Evolutionary conservation across 148 eudicot genomes (phyloP), one percentile per base, ranked within the genome.

Genomic region (Agrostemma githago): DNA sequence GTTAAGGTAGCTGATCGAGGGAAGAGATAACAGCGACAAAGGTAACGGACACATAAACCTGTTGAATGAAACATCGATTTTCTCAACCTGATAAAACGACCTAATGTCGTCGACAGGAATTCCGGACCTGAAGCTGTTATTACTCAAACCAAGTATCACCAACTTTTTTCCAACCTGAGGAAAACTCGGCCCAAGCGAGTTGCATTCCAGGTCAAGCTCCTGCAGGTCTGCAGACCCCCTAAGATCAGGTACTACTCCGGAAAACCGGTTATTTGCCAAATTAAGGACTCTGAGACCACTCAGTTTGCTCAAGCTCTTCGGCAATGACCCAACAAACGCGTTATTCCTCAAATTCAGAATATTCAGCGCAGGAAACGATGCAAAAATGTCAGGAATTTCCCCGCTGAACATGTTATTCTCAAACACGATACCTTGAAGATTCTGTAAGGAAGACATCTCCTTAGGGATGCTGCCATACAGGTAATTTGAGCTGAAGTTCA

Each of bases 31-130:
- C 66, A 90, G 53, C 34, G 88, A 73, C 20, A 80, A 59, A 3
- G 87, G 89, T 78, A 90, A 90, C 4, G 94, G 98, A 3, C 93
- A 92, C 74, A 89, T 85, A 77, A 93, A 87, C 73, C 83, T 85
- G 83, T 93, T 93, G 10, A 69, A 77, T 9, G 98, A 93, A 40
- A 93, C 73, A 70, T 93, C 98, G 4, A 93, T 80, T 40, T 71
- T 72, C 57, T 84, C 66, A 21, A 93, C 88, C 84, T 89, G 92
- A 84, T 89, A 76, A 83, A 68, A 85, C 34, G 89, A 82, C 68
- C 84, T 80, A 51, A 93, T 84, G 72, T 86, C 83, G 43, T 86
- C 83, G 43, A 58, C 82, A 19, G 92, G 89, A 56, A 89, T 68
- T 5, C 85, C 82, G 14, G 85, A 89, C 57, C 83, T 76, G 75